These are phyloP conservation scores for Ochromonadaceae sp. DNA, from an alignment of 352 stramenopile genomes.

Conservation along the genomic window DNA sequence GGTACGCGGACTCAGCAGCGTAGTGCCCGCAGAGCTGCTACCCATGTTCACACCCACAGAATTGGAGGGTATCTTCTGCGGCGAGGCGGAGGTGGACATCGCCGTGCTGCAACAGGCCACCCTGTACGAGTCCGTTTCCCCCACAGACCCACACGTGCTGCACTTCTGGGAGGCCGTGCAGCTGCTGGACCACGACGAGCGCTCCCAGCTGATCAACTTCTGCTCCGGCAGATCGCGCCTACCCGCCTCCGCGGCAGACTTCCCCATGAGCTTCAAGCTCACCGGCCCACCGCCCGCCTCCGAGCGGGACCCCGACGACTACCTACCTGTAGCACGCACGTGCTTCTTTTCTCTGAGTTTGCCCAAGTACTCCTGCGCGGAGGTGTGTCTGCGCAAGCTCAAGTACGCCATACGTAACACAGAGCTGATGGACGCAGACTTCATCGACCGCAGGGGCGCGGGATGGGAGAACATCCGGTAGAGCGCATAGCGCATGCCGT, in stretches of 20 bases:
- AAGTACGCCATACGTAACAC: constrained; percentile 38
- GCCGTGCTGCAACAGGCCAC: constrained; percentile 82
- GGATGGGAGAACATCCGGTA: no score
- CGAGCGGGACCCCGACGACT: constrained; percentile 41
- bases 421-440: constrained; percentile 41
- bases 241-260: constrained; percentile 88
- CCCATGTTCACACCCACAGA: constrained; percentile 86
- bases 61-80: constrained; percentile 86
- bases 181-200: constrained; percentile 79
- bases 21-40: constrained; percentile 88
- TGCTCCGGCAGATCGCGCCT: constrained; percentile 90
- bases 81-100: constrained; percentile 85
- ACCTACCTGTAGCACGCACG: constrained; percentile 89
- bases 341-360: constrained; percentile 95
- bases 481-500: no score
- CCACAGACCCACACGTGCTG: constrained; percentile 68
- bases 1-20: constrained; percentile 64
- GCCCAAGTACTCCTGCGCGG: constrained; percentile 67
- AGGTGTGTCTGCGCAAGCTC: constrained; percentile 32
- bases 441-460: constrained; percentile 20
- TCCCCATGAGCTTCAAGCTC: constrained; percentile 63
- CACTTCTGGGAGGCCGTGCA: constrained; percentile 86
- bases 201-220: constrained; percentile 88
- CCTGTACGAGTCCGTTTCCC: constrained; percentile 86
- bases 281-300: constrained; percentile 31